These are phyloP conservation scores for Pythium sukuiense DNA, from an alignment of 352 stramenopile genomes.

Conservation along the genomic window DNA sequence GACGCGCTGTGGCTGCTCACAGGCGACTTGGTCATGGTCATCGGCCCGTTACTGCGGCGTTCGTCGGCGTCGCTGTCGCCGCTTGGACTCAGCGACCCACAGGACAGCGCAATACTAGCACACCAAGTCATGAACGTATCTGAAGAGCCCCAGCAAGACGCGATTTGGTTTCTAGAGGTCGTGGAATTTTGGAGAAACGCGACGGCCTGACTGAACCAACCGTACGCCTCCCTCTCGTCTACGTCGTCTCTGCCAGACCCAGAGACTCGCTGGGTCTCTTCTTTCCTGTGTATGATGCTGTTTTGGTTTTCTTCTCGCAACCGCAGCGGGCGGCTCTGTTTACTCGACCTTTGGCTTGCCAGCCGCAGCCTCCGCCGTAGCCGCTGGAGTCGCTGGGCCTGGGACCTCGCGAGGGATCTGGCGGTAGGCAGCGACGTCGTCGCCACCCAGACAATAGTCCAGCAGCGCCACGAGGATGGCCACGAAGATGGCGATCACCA, in stretches of 20 bases:
- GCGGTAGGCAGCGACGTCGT: constrained; percentile 50
- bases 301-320: constrained; percentile 10
- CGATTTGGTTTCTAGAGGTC: constrained; percentile 30
- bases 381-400: constrained; percentile 22
- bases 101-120: constrained; percentile 18
- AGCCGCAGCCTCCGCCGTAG: constrained; percentile 14
- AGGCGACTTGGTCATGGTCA: constrained; percentile 80
- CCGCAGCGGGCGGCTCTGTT: too few relatives aligned
- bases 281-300: not conserved
- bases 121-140: constrained; percentile 25
- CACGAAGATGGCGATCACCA: constrained; percentile 40
- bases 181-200: constrained; percentile 23
- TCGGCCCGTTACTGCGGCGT: constrained; percentile 54
- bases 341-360: constrained; percentile 31
- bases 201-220: not conserved
- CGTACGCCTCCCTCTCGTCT: not conserved
- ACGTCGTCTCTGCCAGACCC: too few relatives aligned
- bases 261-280: too few relatives aligned
- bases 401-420: constrained; percentile 37
- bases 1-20: not conserved
- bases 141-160: constrained; percentile 19
- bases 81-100: constrained; percentile 10
- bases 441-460: constrained; percentile 39
- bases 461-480: constrained; percentile 38
- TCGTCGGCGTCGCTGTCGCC: constrained; percentile 9